These are phyloP conservation scores for Phytophthora sansomeana DNA, from an alignment of 352 stramenopile genomes.

Conservation along the genomic window DNA sequence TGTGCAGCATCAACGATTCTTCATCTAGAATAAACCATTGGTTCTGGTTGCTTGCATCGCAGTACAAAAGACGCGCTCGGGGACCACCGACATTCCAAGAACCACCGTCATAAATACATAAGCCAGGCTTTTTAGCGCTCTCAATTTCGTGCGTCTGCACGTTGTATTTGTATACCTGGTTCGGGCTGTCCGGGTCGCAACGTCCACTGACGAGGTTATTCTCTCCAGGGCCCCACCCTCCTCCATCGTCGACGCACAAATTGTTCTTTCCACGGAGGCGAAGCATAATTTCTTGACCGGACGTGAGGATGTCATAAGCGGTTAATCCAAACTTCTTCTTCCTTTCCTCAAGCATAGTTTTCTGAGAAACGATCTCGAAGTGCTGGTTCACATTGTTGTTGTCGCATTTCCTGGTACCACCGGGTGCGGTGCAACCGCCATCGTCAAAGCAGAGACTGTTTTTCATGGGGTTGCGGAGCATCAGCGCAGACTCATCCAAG, in stretches of 20 bases:
- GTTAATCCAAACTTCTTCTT: conserved; percentile 16
- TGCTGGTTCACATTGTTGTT: conserved; percentile 26
- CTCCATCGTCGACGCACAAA: conserved; percentile 46
- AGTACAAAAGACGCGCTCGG: conserved; percentile 25
- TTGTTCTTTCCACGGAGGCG: conserved; percentile 33
- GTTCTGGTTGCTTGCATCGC: conserved; percentile 35
- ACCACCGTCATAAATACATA: conserved; percentile 33
- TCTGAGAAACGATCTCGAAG: conserved; percentile 28
- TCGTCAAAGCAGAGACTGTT: conserved; percentile 47
- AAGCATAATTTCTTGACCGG: conserved; percentile 35
- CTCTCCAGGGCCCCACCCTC: conserved; percentile 19
- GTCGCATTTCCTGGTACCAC: conserved; percentile 20
- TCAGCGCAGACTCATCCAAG: no score
- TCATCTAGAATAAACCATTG: conserved; percentile 37
- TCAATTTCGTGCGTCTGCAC: conserved; percentile 18
- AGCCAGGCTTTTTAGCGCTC: conserved; percentile 27
- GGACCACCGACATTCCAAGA: conserved; percentile 17
- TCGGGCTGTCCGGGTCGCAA: conserved; percentile 34
- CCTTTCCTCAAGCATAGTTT: conserved; percentile 12
- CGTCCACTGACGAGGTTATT: conserved; percentile 19
- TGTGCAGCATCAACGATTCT: conserved; percentile 32
- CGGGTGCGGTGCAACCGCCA: conserved; percentile 17
- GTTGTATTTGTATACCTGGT: conserved; percentile 40
- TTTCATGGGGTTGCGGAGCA: conserved; percentile 44
- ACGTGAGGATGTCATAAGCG: conserved; percentile 15